Base-by-base conservation (phyloP, 805 yeast species). In the Hanseniaspora mollemarum region DNA sequence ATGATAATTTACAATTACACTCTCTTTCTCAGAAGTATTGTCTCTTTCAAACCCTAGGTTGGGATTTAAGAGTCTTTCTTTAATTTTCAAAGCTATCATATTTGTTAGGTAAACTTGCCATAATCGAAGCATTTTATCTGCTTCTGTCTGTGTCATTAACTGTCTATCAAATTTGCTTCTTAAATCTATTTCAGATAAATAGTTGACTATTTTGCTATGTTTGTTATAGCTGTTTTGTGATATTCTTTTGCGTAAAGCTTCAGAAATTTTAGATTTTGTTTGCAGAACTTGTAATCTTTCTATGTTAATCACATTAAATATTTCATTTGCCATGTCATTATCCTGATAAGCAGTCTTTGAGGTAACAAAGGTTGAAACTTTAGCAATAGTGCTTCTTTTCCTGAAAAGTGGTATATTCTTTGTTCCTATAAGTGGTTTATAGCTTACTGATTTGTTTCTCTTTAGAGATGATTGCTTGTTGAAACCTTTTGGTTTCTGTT, bases 41-140 rank as follows among this genome's bases (percentile, higher is more conserved):
- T 38, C 42, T 4, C 7, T 18, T 22, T 24, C 19, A 22, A 12
- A 7, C 18, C 4, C n/a, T 2, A 15, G 5, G 4, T n/a, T 13
- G 3, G 49, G 42, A 35, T 36, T 22, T 2, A 21, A 16, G 2
- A 43, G 10, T 21, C 29, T 50, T 9, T 38, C 16, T 29, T 33
- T 40, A n/a, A 40, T 31, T 21, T 25, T 35, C 28, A 24, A 16
- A 4, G 43, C 24, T 21, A 51, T 36, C 8, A 46, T 7, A 9
- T 41, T 21, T 1, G 22, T 51, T 26, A 51, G 25, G n/a, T 45
- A 51, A 15, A 6, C 15, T 10, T 28, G 15, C 54, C 54, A 51
- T 1, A 46, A 8, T 6, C 19, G 15, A 5, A 39, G 13, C 12
- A 39, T 29, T 19, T 36, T 31, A 7, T 45, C 26, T 13, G 13